Evolutionary conservation across 768 basidiomycete genomes (phyloP), one percentile per base, ranked within the genome.

Genomic region (Tricholomella constricta): DNA sequence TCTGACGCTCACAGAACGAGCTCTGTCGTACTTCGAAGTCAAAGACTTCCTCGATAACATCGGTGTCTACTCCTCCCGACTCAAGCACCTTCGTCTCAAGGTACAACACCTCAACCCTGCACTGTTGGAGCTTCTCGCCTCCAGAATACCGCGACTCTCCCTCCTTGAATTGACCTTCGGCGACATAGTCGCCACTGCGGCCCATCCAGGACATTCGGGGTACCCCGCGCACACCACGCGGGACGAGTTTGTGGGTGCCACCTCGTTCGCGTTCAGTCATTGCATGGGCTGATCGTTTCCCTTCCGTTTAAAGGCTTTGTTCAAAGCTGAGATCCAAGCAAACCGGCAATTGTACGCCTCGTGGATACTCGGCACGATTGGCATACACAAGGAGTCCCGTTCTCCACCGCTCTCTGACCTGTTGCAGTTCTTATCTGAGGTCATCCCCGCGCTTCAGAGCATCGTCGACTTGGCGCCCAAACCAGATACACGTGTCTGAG

Each of bases 1-100:
- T 4, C 59, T 79, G 22, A 65, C 61, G 29, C 64, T 79, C 32
- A 69, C 68, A n/a, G 76, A 76, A 46, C 65, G 75, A 22, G 57
- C 61, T 1, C 64, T 79, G 15, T 62, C 55, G 11, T 57, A 53
- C 37, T 42, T 60, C 11, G 74, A 77, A 36, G 51, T 79, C 20
- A 51, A 46, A n/a, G 43, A 46, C 2, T 56, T 76, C n/a, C 65
- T 77, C 19, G 48, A 57, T 6, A 49, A 45, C 29, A 62, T 72
- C 11, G 36, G 34, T 20, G 19, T 46, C 17, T 26, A 46, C 26
- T 52, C 58, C 2, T 40, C 44, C 12, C 48, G 25, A 20, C 59
- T 67, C 5, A 62, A 51, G 15, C 49, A 57, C 17, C 52, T 71
- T 6, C 57, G 52, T 32, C 40, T 69, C 2, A 60, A 55, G 8